Base-by-base conservation (phyloP, 345 rosid genomes). In the Aquilaria sinensis region DNA sequence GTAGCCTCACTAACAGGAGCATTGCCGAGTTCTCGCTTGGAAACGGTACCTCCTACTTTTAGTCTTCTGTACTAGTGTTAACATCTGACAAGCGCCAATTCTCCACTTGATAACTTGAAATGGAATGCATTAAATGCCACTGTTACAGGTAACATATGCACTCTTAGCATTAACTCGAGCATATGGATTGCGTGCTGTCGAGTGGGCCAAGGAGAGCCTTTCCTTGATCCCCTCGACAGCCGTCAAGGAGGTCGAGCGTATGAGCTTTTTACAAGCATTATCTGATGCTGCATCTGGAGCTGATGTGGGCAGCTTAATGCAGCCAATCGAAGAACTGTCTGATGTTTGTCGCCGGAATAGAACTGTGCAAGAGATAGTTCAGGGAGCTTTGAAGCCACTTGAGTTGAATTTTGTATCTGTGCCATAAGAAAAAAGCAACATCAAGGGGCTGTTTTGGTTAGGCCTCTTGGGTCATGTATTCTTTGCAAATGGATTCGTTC, bases 1-100 rank as follows among this genome's bases (percentile, higher is more conserved):
- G 72, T 94, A 61, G 87, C 97, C 12, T 89, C 96, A 48, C 72
- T 94, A 72, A 77, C 99, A 6, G 99, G 99, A 74, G 99, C 99
- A 65, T 87, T 94, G 47, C 99, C 99, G 32, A 80, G 88, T 85
- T 94, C 97, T 58, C 90, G 96, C 73, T 61, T 94, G 68, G 97
- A 94, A 67, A 78, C 91, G 76, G 97, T 90, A 80, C 64, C 66
- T 32, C 49, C 49, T 62, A 49, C 47, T 63, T 50, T 41, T 9
- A 37, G 29, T 12, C 48, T 48, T 47, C 46, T 53, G 12, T 53
- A 15, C 32, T 48, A 31, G 56, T 15, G 43, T 43, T 16, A 13
- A 32, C 23, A 5, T 63, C 53, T 33, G 7, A 10, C 31, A 45
- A 43, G 59, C 57, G 53, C 46, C 9, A 13, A 34, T 63, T 15